Conservation (phyloP, 2,329 filamentous ascomycete genomes). For the Hypoxylon sp. region DNA sequence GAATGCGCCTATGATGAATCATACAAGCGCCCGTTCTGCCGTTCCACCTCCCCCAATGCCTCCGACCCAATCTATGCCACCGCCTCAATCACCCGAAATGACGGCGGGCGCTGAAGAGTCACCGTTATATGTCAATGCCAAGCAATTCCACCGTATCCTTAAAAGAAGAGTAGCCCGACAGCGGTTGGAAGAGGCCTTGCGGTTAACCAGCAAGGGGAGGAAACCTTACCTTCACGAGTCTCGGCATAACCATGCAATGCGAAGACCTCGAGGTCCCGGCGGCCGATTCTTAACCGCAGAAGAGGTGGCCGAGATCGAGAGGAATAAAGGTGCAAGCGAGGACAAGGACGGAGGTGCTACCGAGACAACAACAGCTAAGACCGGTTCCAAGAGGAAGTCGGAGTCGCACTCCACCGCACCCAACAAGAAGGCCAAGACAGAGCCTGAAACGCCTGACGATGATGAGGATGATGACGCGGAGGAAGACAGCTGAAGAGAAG, state of each 20-base stretch:
- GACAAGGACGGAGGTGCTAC: constrained; percentile 56
- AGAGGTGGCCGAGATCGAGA: constrained; percentile 92
- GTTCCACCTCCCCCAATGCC: constrained; percentile 73
- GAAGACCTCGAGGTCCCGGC: constrained; percentile 90
- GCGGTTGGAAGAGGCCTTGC: constrained; percentile 90
- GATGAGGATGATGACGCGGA: constrained; percentile 63
- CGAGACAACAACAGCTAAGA: constrained; percentile 53
- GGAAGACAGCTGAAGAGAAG: constrained; percentile 58
- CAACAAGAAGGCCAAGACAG: constrained; percentile 68
- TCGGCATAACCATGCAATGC: constrained; percentile 98
- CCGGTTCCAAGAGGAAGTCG: constrained; percentile 74
- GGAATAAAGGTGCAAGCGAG: constrained; percentile 65
- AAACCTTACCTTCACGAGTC: constrained; percentile 99
- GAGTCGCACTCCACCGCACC: constrained; percentile 64
- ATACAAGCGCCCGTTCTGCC: constrained; percentile 67
- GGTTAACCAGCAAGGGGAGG: constrained; percentile 92
- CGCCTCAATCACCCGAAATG: constrained; percentile 84
- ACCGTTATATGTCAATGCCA: constrained; percentile 97
- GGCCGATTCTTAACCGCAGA: constrained; percentile 97
- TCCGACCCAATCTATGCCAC: constrained; percentile 75
- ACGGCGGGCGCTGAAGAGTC: constrained; percentile 85
- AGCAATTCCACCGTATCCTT: constrained; percentile 97
- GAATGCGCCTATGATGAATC: constrained; percentile 82
- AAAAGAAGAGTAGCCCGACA: constrained; percentile 95
- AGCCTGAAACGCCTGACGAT: constrained; percentile 60